phyloP scores from a whole-genome alignment of 1,284 basidiomycete species.

The Mycosarcoma maydis region DNA sequence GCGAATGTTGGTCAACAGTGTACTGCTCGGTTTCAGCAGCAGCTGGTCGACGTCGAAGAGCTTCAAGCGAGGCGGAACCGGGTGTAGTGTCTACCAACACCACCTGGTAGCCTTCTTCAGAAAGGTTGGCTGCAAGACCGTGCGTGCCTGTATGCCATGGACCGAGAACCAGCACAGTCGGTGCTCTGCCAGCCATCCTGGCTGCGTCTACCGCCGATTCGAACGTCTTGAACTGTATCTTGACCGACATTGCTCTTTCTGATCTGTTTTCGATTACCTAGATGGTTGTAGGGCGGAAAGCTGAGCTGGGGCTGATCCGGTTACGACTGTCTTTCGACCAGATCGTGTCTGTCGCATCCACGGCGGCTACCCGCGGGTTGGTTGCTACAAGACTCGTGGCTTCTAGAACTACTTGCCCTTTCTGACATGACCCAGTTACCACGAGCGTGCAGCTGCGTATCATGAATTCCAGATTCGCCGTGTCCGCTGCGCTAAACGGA shows the following conservation, averaged over 20 bases:
- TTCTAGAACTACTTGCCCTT: not conserved
- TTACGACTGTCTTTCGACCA: no score
- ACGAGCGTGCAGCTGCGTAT: no score
- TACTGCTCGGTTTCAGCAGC: not conserved
- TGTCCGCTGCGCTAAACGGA: no score
- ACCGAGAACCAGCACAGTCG: conserved; percentile 13
- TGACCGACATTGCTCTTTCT: conserved; percentile 2
- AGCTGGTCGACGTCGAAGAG: conserved; percentile 2
- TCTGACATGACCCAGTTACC: conserved; percentile 1
- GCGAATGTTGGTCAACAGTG: conserved; percentile 11
- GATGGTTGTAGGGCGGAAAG: no score
- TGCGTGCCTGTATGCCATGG: conserved; percentile 21
- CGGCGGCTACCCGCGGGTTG: conserved; percentile 17
- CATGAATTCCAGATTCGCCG: no score
- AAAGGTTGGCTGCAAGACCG: conserved; percentile 22
- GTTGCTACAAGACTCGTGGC: no score
- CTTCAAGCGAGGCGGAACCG: conserved; percentile 6
- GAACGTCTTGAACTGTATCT: conserved; percentile 12
- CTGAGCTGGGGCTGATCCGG: no score
- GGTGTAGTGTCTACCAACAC: conserved; percentile 16
- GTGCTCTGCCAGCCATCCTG: conserved; percentile 19
- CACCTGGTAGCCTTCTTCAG: conserved; percentile 41
- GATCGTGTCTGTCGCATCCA: not conserved
- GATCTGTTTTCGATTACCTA: no score
- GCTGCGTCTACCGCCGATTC: conserved; percentile 11